Evolutionary conservation across 306 rosid genomes (phyloP).

Genomic region (Dryas alaskensis): DNA sequence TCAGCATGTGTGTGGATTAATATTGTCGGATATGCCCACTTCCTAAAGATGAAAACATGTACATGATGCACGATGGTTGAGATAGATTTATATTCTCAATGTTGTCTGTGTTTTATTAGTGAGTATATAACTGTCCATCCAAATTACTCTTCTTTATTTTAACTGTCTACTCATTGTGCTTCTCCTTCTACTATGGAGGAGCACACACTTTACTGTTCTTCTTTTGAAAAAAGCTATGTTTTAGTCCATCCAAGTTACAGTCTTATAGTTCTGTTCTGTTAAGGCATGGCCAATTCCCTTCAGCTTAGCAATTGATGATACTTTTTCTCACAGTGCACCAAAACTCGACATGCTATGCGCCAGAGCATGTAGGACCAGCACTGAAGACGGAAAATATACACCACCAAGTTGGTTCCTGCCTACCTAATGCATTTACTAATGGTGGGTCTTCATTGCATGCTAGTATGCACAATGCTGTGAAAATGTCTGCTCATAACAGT

Average conservation of each 20-base stretch:
- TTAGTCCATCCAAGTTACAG: too few relatives aligned
- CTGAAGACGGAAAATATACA: constrained; percentile 68
- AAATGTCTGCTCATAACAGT: constrained; percentile 52
- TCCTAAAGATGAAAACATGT: not conserved
- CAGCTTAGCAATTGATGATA: not conserved
- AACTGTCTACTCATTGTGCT: too few relatives aligned
- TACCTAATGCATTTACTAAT: constrained; percentile 57
- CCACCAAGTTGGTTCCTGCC: constrained; percentile 54
- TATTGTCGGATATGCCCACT: not conserved
- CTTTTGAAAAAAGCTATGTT: not conserved
- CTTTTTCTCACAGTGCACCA: constrained; percentile 55
- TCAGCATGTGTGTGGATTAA: not conserved
- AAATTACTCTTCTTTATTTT: not conserved
- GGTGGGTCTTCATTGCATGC: constrained; percentile 63
- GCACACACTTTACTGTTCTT: too few relatives aligned
- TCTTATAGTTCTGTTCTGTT: not conserved
- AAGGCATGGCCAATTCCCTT: not conserved
- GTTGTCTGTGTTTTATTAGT: not conserved
- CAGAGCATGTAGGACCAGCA: constrained; percentile 46
- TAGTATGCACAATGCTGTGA: constrained; percentile 54
- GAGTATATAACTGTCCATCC: not conserved
- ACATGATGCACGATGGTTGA: not conserved
- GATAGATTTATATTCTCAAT: not conserved
- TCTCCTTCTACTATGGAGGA: too few relatives aligned
- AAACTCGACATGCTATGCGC: constrained; percentile 56